These are phyloP conservation scores for Tillandsia leiboldiana DNA, from an alignment of 176 grass and related monocot genomes.

Conservation along the genomic window DNA sequence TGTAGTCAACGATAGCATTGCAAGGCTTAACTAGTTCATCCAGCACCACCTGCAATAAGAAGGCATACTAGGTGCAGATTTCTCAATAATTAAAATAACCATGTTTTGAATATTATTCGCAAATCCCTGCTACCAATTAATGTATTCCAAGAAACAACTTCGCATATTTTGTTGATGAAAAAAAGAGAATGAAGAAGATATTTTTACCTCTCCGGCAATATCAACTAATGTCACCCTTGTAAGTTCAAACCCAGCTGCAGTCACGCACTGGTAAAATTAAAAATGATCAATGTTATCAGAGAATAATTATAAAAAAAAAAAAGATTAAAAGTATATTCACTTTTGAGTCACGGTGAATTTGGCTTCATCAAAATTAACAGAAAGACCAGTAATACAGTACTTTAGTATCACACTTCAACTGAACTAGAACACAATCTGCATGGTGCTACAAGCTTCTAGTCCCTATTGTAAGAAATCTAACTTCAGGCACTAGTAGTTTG, in stretches of 20 bases:
- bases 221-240: conserved; percentile 91
- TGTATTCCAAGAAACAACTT: not conserved
- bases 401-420: no score
- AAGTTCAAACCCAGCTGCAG: conserved; percentile 78
- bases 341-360: no score
- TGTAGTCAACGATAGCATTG: conserved; percentile 83
- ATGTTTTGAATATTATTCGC: not conserved
- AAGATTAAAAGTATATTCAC: not conserved
- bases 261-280: conserved; percentile 65
- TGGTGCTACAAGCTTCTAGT: no score
- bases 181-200: conserved; percentile 2
- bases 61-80: not conserved
- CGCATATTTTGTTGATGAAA: not conserved
- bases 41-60: conserved; percentile 60
- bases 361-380: no score
- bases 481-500: no score
- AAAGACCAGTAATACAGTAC: no score
- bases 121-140: not conserved
- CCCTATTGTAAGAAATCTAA: no score
- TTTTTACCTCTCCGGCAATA: conserved; percentile 72
- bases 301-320: not conserved
- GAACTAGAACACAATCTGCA: no score
- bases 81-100: not conserved
- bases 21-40: conserved; percentile 88
- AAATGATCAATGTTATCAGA: conserved; percentile 13